These are phyloP conservation scores for Tirmania nivea DNA, from an alignment of 495 filamentous ascomycete genomes.

Conservation along the genomic window DNA sequence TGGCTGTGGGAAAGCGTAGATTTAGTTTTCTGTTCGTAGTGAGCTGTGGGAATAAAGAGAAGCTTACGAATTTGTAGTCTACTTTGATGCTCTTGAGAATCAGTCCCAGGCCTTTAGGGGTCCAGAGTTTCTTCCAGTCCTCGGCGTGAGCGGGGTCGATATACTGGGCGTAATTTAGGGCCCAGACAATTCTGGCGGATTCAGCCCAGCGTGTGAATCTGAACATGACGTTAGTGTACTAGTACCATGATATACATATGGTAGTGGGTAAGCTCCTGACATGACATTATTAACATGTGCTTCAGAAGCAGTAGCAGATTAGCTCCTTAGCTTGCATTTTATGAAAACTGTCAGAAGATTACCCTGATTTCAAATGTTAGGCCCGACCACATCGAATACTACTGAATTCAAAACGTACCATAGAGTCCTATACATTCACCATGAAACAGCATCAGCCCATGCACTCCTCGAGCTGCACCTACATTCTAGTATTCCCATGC, in stretches of 20 bases:
- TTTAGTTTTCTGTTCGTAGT: not conserved
- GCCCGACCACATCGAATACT: no score
- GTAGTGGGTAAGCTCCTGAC: not conserved
- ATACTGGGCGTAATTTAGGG: slow-evolving; percentile 46
- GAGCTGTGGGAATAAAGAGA: not conserved
- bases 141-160: slow-evolving; percentile 42
- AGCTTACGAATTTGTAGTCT: slow-evolving; percentile 74
- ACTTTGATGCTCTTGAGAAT: slow-evolving; percentile 63
- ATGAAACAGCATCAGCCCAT: no score
- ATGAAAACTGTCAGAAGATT: not conserved
- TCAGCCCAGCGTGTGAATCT: slow-evolving; percentile 72
- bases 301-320: slow-evolving; percentile 11
- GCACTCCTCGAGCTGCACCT: no score
- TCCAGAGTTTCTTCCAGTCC: slow-evolving; percentile 52
- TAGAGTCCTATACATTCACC: no score
- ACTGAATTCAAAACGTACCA: no score
- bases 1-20: slow-evolving; percentile 39
- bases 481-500: no score
- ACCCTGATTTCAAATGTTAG: no score
- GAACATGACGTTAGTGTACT: not conserved
- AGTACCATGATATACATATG: not conserved
- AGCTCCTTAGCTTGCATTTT: not conserved
- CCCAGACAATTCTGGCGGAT: slow-evolving; percentile 64
- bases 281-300: slow-evolving; percentile 73
- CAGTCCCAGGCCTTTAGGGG: slow-evolving; percentile 42